Evolutionary conservation across 345 rosid genomes (phyloP), one percentile per base, ranked within the genome.

Genomic region (Euphorbia tirucalli): DNA sequence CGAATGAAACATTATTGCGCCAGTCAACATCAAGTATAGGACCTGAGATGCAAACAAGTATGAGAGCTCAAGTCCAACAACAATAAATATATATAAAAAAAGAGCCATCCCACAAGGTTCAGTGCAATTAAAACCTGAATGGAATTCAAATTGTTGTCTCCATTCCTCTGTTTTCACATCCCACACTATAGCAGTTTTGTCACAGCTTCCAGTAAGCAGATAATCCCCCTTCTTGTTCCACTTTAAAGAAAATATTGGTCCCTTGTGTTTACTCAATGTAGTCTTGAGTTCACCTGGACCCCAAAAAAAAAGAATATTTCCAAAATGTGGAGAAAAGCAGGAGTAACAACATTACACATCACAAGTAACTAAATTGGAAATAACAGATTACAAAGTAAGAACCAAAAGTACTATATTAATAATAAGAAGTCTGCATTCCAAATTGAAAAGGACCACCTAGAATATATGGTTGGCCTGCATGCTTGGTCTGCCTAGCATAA

Each of bases 211-310:
- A 22, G 98, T 93, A 52, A 96, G 93, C 81, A 96, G 97, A 83
- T 87, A 96, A 82, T 96, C 98, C 61, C 99, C 97, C 83, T 93
- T 96, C 85, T 93, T 96, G 84, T 96, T 96, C 99, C 99, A 96
- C 85, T 96, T 96, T n/a, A 96, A 83, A 70, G 99, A 91, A 82
- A 96, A 96, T 58, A 96, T 90, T 54, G 99, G 97, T 49, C 97
- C 99, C 77, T 89, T 91, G 79, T 96, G 99, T 76, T 91, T 96
- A 78, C 87, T 93, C 80, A 96, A 75, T 24, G 97, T 91, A 80
- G 88, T 80, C 83, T 76, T 93, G 69, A 93, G 77, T 25, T 96
- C 98, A 55, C 99, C 99, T 96, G 75, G 27, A 75, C 68, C 28
- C 10, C 21, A 72, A 55, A 24, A 10, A 21, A 66, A 65, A 71